Conservation (phyloP, 208 protist genomes). For the Trypanosoma brucei region DNA sequence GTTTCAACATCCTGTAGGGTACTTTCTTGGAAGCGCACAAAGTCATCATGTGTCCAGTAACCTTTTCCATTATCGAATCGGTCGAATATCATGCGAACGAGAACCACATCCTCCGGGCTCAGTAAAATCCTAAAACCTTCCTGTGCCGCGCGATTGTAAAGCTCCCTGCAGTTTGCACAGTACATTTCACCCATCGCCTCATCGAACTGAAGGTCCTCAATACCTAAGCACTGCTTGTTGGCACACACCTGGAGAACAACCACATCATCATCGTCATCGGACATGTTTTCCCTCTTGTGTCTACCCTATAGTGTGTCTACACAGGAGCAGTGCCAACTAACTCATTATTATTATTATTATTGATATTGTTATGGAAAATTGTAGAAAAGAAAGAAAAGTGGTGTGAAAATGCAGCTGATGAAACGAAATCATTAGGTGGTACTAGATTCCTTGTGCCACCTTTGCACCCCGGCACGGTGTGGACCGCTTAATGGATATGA, state of each 20-base stretch:
- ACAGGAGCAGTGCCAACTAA: too few relatives aligned
- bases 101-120: slow-evolving; percentile 37
- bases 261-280: slow-evolving; percentile 74
- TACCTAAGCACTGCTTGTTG: slow-evolving; percentile 59
- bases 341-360: slow-evolving; percentile 13
- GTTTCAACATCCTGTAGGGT: slow-evolving; percentile 35
- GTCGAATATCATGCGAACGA: slow-evolving; percentile 65
- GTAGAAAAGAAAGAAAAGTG: slow-evolving; percentile 1
- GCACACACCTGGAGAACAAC: slow-evolving; percentile 76
- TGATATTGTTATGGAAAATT: slow-evolving; percentile 13
- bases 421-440: background rate
- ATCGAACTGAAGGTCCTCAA: slow-evolving; percentile 75
- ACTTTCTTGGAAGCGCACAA: slow-evolving; percentile 43
- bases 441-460: too few relatives aligned
- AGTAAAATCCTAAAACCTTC: slow-evolving; percentile 76
- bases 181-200: slow-evolving; percentile 66
- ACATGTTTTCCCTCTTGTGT: slow-evolving; percentile 15
- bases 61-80: slow-evolving; percentile 48
- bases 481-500: too few relatives aligned
- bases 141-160: slow-evolving; percentile 52
- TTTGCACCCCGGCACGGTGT: too few relatives aligned
- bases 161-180: slow-evolving; percentile 58
- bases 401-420: background rate
- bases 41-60: slow-evolving; percentile 67
- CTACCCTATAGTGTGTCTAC: too few relatives aligned